Evolutionary conservation across 2,329 filamentous ascomycete species (phyloP), one percentile per base, ranked within the genome.

Genomic region (Paradendryphiella salina): DNA sequence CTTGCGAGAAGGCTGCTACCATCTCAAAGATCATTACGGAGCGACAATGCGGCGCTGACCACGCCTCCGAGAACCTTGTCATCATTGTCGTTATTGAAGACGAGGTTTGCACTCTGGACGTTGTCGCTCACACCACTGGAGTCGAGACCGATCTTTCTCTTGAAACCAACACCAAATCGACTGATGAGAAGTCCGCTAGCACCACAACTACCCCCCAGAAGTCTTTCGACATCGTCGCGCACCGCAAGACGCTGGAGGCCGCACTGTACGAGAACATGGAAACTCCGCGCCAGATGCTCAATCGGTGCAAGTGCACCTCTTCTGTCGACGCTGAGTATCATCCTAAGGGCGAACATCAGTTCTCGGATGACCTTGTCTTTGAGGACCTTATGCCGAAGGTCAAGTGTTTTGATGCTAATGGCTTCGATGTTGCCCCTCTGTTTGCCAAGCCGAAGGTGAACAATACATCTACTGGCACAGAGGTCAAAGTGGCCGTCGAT

Each of bases 201-300:
- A 35, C 10, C 1, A 29, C 7, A 8, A 2, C 13, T 17, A 14
- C 8, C 8, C 11, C 3, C 11, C 9, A 10, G 23, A n/a, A 17
- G 14, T 3, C 31, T 1, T 15, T 37, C 1, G n/a, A 36, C 1
- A 31, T 41, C 6, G 6, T 17, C 10, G 42, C 36, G 4, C 14
- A 11, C 0, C 21, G 21, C 28, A 56, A 53, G 6, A 41, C 50
- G 4, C 13, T 56, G 1, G 53, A 56, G 18, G 33, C 40, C 1
- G 44, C 26, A 7, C 18, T 55, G 1, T 49, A 52, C 23, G 23
- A 50, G 0, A 34, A 41, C 7, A 53, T 56, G 41, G 53, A 56
- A 18, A 50, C 45, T 4, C 41, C 50, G 5, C 31, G 26, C 7
- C 26, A 50, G 37, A 52, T 41, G 45, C 17, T 50, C 6, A 14